Percentiles rank a stretch among this genome's conserved stretches.
Conservation (phyloP, 2,329 filamentous ascomycete species). For the Colletotrichum orbiculare region DNA sequence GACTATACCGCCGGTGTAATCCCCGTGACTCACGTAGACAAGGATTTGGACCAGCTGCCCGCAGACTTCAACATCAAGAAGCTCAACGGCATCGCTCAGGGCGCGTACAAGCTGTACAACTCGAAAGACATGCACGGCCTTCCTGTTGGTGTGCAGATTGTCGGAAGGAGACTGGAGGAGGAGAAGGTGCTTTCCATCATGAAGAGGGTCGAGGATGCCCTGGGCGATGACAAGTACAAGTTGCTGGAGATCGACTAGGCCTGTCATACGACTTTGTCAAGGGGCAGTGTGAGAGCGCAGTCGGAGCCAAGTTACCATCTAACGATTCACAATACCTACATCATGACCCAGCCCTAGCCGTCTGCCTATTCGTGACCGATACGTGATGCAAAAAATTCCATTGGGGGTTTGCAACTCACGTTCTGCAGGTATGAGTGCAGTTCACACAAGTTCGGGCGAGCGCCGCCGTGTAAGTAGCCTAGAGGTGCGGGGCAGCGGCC, state of each 20-base stretch:
- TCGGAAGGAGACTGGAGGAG: slow-evolving; percentile 83
- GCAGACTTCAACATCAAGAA: slow-evolving; percentile 67
- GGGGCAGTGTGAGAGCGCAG: neutral
- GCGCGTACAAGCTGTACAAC: slow-evolving; percentile 89
- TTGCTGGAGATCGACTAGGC: slow-evolving; percentile 60
- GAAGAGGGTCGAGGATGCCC: slow-evolving; percentile 79
- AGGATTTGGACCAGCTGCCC: slow-evolving; percentile 73
- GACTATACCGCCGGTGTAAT: slow-evolving; percentile 88
- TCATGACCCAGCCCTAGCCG: too few species aligned
- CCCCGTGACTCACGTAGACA: slow-evolving; percentile 87
- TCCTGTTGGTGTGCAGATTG: slow-evolving; percentile 86
- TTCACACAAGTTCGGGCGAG: neutral
- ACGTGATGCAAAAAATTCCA: slow-evolving; percentile 1
- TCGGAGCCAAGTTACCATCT: neutral
- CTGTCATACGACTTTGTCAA: slow-evolving; percentile 7
- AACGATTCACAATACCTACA: neutral
- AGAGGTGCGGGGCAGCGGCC: slow-evolving; percentile 18
- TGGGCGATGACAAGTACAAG: slow-evolving; percentile 68
- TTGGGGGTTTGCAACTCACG: neutral
- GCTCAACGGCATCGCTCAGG: slow-evolving; percentile 82
- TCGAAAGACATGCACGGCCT: slow-evolving; percentile 85
- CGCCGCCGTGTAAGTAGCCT: slow-evolving; percentile 17
- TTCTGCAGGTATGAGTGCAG: neutral
- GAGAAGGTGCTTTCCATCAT: slow-evolving; percentile 88
- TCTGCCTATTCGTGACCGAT: slow-evolving; percentile 11